phyloP scores from a whole-genome alignment of 2,329 filamentous ascomycete genomes.

The Cylindrodendrum hubeiense region DNA sequence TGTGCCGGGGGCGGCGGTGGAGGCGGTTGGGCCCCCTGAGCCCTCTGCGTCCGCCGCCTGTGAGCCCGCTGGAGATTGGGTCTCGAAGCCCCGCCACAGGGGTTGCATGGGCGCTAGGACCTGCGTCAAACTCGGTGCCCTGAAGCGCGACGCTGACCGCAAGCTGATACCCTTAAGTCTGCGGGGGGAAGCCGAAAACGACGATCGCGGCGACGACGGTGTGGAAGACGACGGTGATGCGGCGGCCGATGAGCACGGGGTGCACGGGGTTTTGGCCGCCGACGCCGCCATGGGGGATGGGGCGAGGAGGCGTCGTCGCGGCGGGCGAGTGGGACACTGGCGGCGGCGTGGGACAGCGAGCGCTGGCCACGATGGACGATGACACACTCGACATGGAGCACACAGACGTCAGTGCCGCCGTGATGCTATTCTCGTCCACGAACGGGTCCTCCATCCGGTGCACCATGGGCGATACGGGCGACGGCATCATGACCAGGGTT shows the following conservation, averaged over 20 bases:
- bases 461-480: constrained; percentile 29
- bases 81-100: constrained; percentile 41
- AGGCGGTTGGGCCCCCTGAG: constrained; percentile 29
- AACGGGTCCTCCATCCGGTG: constrained; percentile 41
- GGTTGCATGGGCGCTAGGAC: constrained; percentile 42
- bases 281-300: constrained; percentile 30
- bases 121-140: constrained; percentile 42
- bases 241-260: constrained; percentile 27
- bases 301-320: constrained; percentile 30
- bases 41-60: background rate
- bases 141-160: constrained; percentile 40
- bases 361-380: constrained; percentile 41
- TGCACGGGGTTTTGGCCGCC: constrained; percentile 27
- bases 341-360: constrained; percentile 37
- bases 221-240: constrained; percentile 26
- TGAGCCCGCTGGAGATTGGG: constrained; percentile 18
- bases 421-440: constrained; percentile 40
- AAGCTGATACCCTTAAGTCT: constrained; percentile 46
- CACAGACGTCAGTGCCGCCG: constrained; percentile 36
- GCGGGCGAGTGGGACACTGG: constrained; percentile 30
- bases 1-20: constrained; percentile 19
- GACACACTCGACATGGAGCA: constrained; percentile 35
- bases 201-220: constrained; percentile 39
- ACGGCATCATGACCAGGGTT: constrained; percentile 25
- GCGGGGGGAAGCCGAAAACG: constrained; percentile 39